Evolutionary conservation across 2,329 filamentous ascomycete species (phyloP), one percentile per base, ranked within the genome.

Genomic region (Colletotrichum liriopes): DNA sequence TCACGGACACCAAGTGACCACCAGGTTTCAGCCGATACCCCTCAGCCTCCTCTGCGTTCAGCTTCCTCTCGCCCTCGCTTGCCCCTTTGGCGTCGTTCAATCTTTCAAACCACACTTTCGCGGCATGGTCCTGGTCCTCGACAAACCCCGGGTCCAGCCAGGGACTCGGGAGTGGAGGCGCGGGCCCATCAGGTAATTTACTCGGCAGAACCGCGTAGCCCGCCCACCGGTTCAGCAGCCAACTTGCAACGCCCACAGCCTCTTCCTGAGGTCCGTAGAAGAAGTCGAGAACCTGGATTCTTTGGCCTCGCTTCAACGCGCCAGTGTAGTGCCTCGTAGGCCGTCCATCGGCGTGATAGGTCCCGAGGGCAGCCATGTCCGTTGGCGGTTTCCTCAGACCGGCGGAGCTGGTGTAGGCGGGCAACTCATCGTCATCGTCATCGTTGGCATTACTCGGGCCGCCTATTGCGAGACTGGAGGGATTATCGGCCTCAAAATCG

Each of bases 281-380:
- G 45, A 74, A 73, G 23, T 78, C 74, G n/a, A 77, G 59, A 1
- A 77, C 75, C 41, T 75, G 73, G 5, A 74, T 74, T 20, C 75
- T 74, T 39, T 76, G 71, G 7, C 74, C 72, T 0, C 75, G 47
- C 32, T 80, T 78, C 18, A 84, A 73, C 2, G 82, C 81, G 2
- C 83, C 83, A 20, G 80, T 79, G 73, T 84, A 84, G 51, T 81
- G 73, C 23, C 82, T 79, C 16, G 80, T 79, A 45, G 78, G 76
- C 52, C 78, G 56, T 4, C 67, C 64, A 6, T 72, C 72, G 14
- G 73, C 67, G 32, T 73, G 72, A 55, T 75, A 75, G 26, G 59
- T 62, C 3, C 65, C 72, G 18, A 75, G 62, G 18, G 65, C 66
- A 1, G 58, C 56, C n/a, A 63, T 43, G n/a, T 75, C 5, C 76